Base-by-base conservation (phyloP, 2,329 filamentous ascomycete species). In the Calonectria pseudoturangicola region DNA sequence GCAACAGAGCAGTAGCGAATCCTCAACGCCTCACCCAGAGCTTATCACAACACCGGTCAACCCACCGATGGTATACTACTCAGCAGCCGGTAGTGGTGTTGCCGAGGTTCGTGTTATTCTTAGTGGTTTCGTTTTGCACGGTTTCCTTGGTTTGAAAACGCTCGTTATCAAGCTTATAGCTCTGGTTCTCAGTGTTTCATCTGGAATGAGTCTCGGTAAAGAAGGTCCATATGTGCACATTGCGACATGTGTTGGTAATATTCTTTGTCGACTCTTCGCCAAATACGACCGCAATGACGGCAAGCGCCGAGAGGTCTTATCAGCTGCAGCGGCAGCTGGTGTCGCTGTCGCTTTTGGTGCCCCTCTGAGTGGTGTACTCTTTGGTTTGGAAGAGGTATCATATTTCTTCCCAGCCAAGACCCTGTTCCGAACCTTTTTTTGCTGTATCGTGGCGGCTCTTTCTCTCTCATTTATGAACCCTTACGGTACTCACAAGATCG, bases 321-420 rank as follows among this genome's bases (percentile, higher is more conserved):
- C 95, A 58, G 96, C 96, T 0, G 95, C 95, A 27, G 96, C 96
- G 0, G 95, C 96, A 0, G 95, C 95, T 67, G 96, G 96, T 82
- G 95, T 98, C 6, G 94, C 96, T 13, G 96, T 98, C 39, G 96
- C 96, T 15, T 98, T 98, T 82, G 96, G 96, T 45, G 95, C 96
- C 1, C 96, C 96, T 50, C 81, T 92, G 0, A 95, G 95, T 10
- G 96, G 96, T 66, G 95, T 98, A 1, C 88, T 98, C 3, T 98
- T 98, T 84, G 95, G 95, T 41, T 85, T 98, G 36, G 97, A 99
- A 84, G 97, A 98, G 88, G 96, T 98, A 74, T 92, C 94, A 77
- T 98, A 98, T 84, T 98, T 98, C 84, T 98, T 98, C 83, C 96
- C 97, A 0, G 95, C 96, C 7, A 98, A 99, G 86, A 98, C 96